Base-by-base conservation (phyloP, 1,284 basidiomycete genomes). In the Pterula multifida region DNA sequence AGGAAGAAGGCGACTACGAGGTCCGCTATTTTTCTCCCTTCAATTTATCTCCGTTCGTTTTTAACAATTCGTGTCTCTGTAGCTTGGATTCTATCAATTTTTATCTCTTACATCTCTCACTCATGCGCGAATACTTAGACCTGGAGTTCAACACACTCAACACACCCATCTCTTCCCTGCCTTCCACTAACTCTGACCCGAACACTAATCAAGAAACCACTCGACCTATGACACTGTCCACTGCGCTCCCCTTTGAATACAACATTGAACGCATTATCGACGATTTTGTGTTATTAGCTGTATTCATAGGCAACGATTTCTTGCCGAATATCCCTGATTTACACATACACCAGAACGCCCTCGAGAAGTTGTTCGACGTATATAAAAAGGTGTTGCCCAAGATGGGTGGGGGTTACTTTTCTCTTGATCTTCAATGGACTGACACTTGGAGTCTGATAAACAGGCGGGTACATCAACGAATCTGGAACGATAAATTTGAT, bases 291-390 rank as follows among this genome's bases (percentile, higher is more conserved):
- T 73, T 98, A 13, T 81, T 98, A 58, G 90, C 92, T 45, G 90
- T 97, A 47, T 98, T 98, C 60, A 85, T 98, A 49, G 95, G 94
- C 26, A 98, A 98, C 64, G 94, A 98, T 69, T 98, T 98, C 68
- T 68, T 98, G 57, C 95, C 95, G 4, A 91, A 98, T 68, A 68
- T 98, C 49, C 96, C 95, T 3, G 93, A 96, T 63, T 65, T 98
- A 36, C 96, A 98, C 63, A 98, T 98, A 64, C 94, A 98, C 62
- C 91, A 97, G 67, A 96, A 97, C 59, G 95, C 91, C 2, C 66
- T 98, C 56, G 91, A 96, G 67, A 77, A 78, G 54, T 70, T 98
- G 53, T 98, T 97, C 65, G 86, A 89, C 17, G 90, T 97, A 46
- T 98, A 98, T 69, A 97, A 96, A 75, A 83, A 81, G 62, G 79